Conservation (phyloP, 148 eudicot genomes). For the Heliamphora exappendiculata region DNA sequence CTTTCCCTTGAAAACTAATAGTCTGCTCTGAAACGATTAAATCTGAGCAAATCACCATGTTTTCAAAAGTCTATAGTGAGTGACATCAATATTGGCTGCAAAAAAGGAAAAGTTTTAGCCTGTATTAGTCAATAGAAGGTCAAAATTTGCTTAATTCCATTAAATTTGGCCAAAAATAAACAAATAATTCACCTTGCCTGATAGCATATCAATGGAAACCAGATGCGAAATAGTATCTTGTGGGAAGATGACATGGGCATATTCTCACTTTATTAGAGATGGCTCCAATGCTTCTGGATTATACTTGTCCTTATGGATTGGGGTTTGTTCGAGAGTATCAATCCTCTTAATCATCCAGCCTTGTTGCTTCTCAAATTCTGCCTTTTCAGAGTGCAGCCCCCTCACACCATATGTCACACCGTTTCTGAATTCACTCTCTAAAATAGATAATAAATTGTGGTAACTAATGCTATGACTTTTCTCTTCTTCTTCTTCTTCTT, state of each 20-base stretch:
- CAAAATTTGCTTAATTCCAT: neutral
- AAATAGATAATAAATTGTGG: too few relatives aligned
- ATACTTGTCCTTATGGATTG: conserved; percentile 68
- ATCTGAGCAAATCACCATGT: neutral
- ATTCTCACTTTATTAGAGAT: conserved; percentile 75
- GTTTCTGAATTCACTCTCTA: too few relatives aligned
- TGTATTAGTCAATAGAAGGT: neutral
- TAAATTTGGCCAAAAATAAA: neutral
- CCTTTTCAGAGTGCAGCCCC: conserved; percentile 85
- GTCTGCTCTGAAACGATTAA: neutral
- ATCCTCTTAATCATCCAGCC: conserved; percentile 87
- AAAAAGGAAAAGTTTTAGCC: neutral
- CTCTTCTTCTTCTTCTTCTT: too few relatives aligned
- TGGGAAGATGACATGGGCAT: conserved; percentile 98
- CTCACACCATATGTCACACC: conserved; percentile 98
- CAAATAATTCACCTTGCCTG: conserved; percentile 62
- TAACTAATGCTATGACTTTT: too few relatives aligned
- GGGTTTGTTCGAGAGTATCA: conserved; percentile 59
- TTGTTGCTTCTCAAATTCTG: conserved; percentile 76
- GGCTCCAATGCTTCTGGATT: conserved; percentile 54
- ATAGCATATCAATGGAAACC: conserved; percentile 73
- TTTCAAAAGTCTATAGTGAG: neutral
- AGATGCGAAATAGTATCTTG: conserved; percentile 87
- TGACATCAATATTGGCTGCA: neutral
- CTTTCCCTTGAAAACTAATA: neutral